Evolutionary conservation across 2,329 filamentous ascomycete species (phyloP).

Genomic region (Aspergillus pseudoviridinutans): DNA sequence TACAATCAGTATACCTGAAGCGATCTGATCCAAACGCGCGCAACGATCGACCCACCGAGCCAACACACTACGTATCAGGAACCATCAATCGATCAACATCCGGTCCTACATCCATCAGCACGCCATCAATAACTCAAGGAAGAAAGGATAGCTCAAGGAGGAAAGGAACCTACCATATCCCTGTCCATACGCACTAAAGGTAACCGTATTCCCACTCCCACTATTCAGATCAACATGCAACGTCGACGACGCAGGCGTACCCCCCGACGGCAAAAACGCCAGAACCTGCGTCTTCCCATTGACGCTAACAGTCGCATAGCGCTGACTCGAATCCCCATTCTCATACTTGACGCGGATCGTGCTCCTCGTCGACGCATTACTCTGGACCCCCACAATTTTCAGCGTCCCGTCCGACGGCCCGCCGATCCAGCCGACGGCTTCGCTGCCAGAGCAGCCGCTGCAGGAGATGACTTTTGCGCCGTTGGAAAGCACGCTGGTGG

Average conservation of each 20-base stretch:
- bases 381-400: constrained; percentile 46
- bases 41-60: neutral
- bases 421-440: constrained; percentile 54
- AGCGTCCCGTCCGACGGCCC: constrained; percentile 46
- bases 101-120: neutral
- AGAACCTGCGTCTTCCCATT: constrained; percentile 51
- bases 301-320: constrained; percentile 54
- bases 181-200: neutral
- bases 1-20: neutral
- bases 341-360: constrained; percentile 54
- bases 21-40: neutral
- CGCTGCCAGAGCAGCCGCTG: constrained; percentile 48
- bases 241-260: neutral
- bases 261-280: constrained; percentile 51
- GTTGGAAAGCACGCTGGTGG: constrained; percentile 33
- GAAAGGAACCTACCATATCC: constrained; percentile 1
- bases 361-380: constrained; percentile 42
- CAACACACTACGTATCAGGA: neutral
- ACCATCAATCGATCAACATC: neutral
- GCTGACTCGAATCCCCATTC: constrained; percentile 52
- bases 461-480: constrained; percentile 49
- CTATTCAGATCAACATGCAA: neutral
- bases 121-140: neutral
- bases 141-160: too few relatives aligned
- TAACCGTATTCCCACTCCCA: constrained; percentile 1